Conservation (phyloP, 2,329 filamentous ascomycete species). For the Aspergillus melleus region DNA sequence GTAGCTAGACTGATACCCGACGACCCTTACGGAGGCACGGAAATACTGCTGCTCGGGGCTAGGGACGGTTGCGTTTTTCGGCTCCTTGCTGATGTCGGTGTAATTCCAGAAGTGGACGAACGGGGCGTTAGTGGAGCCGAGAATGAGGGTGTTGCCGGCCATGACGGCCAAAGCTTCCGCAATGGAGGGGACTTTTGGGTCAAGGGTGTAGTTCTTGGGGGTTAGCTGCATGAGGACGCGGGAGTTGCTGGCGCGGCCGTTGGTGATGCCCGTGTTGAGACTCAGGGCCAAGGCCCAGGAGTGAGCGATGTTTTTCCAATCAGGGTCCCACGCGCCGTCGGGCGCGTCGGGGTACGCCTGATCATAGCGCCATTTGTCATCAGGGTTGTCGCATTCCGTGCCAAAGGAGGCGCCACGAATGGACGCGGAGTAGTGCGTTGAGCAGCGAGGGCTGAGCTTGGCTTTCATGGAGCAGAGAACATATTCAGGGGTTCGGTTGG, state of each 20-base stretch:
- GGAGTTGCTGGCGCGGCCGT: constrained; percentile 60
- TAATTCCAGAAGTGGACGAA: constrained; percentile 61
- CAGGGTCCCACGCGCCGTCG: constrained; percentile 36
- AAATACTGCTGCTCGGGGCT: constrained; percentile 58
- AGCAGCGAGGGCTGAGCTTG: constrained; percentile 65
- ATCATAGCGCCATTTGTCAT: constrained; percentile 58
- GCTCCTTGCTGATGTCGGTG: constrained; percentile 38
- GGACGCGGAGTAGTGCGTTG: constrained; percentile 58
- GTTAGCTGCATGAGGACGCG: constrained; percentile 60
- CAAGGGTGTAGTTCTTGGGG: constrained; percentile 44
- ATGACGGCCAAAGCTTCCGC: constrained; percentile 73
- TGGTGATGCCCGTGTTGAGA: constrained; percentile 56
- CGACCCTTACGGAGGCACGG: constrained; percentile 61
- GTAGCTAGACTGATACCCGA: constrained; percentile 71
- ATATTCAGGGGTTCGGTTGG: constrained; percentile 48
- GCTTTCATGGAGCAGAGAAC: constrained; percentile 68
- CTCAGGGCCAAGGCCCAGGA: constrained; percentile 58
- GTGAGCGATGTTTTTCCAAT: constrained; percentile 58
- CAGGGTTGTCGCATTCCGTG: constrained; percentile 61
- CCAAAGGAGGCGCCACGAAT: constrained; percentile 59
- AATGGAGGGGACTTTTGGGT: constrained; percentile 62
- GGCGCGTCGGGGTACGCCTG: constrained; percentile 40
- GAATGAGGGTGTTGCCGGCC: constrained; percentile 64
- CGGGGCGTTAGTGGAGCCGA: constrained; percentile 59
- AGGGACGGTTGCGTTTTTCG: background rate